Evolutionary conservation across 345 rosid genomes (phyloP), one percentile per base, ranked within the genome.

Genomic region (Isatis tinctoria): DNA sequence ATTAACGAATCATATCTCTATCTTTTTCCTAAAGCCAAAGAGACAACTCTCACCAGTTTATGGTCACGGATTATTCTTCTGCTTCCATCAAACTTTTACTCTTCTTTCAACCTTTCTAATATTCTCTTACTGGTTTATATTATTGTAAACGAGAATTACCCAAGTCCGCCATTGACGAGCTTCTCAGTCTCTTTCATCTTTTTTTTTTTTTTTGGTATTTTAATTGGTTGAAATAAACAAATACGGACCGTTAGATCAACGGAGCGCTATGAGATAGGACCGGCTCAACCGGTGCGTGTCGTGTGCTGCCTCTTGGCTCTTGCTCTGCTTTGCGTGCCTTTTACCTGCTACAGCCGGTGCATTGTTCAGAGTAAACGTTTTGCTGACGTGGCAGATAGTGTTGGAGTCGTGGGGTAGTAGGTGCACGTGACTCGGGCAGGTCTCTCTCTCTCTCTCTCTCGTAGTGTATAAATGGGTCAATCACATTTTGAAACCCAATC

Each of bases 241-340:
- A 59, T 48, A 27, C 1, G 18, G 53, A 60, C 83, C 83, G 84
- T 74, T 8, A 69, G 74, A 76, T 67, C 35, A 32, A 62, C 62
- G 41, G 62, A 57, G 10, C 51, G 51, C 22, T 45, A 44, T 44
- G 40, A 4, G 24, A 22, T 22, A 22, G 39, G 13, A 87, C 82
- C 82, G 78, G 81, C 65, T 71, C 51, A 65, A 69, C 70, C 81
- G 85, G 87, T 83, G 81, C 81, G 44, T 81, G 88, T 81, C 72
- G 43, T 43, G 67, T 62, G 83, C 80, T 18, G 13, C 18, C 39
- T 47, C 8, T 36, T 18, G 13, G 16, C 39, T 47, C 8, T 36
- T 26, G 78, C 13, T 36, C n/a, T 13, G 39, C 41, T 37, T 24
- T 26, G 32, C 32, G 66, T 49, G 73, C 43, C 47, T 68, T 36